Evolutionary conservation across 495 filamentous ascomycete genomes (phyloP).

Genomic region (Neurospora pannonica): DNA sequence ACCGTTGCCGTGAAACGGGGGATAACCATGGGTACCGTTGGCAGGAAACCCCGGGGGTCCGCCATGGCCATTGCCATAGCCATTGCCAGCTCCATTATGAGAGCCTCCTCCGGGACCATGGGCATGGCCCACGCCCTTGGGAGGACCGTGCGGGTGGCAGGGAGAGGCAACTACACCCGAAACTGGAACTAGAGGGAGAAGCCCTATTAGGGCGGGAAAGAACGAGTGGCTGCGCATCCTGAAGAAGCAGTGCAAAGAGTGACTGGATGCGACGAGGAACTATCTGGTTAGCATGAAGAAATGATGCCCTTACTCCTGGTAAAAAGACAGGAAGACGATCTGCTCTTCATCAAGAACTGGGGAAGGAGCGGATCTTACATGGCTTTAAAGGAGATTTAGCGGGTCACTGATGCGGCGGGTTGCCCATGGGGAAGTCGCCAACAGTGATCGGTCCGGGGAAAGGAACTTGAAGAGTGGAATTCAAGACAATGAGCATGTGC

Average conservation of each 20-base stretch:
- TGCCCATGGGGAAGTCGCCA: not conserved
- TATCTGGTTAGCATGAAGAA: not conserved
- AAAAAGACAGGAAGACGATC: not conserved
- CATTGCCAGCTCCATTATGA: not conserved
- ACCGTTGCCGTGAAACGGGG: not conserved
- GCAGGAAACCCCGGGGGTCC: not conserved
- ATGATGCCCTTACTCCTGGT: not conserved
- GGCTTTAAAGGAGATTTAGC: not conserved
- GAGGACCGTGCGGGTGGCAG: not conserved
- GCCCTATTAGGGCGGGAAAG: conserved; percentile 4
- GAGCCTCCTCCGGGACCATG: not conserved
- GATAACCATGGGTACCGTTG: not conserved
- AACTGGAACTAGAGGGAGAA: not conserved
- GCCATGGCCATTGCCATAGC: not conserved
- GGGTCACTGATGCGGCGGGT: not conserved
- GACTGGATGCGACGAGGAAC: conserved; percentile 1
- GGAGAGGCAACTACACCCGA: conserved; percentile 3
- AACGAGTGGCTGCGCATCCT: conserved; percentile 9
- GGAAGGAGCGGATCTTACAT: not conserved
- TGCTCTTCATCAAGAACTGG: not conserved
- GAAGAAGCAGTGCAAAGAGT: conserved; percentile 2
- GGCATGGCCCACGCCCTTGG: not conserved
- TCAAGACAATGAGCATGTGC: not conserved
- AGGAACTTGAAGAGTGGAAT: not conserved
- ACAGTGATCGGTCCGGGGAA: not conserved